Evolutionary conservation across 2,329 filamentous ascomycete genomes (phyloP).

Genomic region (Aspergillus quadrilineatus): DNA sequence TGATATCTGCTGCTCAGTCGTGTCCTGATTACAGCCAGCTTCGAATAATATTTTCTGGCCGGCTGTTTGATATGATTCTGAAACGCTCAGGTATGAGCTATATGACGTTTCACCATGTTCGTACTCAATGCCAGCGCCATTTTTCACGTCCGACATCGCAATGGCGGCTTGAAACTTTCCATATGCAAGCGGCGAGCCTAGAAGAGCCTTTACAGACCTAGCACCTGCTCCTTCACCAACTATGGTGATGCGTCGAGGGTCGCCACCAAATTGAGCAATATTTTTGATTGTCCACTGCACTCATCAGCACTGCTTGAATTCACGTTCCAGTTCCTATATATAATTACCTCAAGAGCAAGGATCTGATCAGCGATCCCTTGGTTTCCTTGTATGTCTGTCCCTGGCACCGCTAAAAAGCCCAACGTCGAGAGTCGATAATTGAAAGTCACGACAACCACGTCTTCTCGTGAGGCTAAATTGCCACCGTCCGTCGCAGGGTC

Average conservation of each 20-base stretch:
- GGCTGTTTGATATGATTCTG: conserved; percentile 50
- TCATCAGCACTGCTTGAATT: conserved; percentile 5
- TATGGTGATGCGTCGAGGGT: conserved; percentile 47
- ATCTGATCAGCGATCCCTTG: conserved; percentile 54
- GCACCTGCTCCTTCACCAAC: conserved; percentile 52
- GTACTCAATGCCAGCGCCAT: conserved; percentile 56
- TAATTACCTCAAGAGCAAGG: conserved; percentile 42
- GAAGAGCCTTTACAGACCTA: conserved; percentile 55
- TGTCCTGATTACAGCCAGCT: conserved; percentile 52
- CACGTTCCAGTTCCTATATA: not conserved
- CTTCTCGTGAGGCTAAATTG: conserved; percentile 57
- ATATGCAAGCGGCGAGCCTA: conserved; percentile 20
- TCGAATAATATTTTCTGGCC: conserved; percentile 52
- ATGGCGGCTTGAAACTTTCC: conserved; percentile 19
- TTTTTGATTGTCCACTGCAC: conserved; percentile 46
- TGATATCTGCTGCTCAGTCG: conserved; percentile 48
- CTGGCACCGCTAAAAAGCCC: conserved; percentile 57
- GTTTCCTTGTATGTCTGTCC: conserved; percentile 55
- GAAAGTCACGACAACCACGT: conserved; percentile 58
- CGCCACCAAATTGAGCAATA: conserved; percentile 50
- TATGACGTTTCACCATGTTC: conserved; percentile 43
- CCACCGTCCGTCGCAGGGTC: conserved; percentile 49
- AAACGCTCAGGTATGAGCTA: conserved; percentile 54
- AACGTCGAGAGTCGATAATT: conserved; percentile 61
- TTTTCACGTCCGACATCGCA: conserved; percentile 47